phyloP scores from a whole-genome alignment of 768 basidiomycete genomes.

The Lactarius akahatsu region DNA sequence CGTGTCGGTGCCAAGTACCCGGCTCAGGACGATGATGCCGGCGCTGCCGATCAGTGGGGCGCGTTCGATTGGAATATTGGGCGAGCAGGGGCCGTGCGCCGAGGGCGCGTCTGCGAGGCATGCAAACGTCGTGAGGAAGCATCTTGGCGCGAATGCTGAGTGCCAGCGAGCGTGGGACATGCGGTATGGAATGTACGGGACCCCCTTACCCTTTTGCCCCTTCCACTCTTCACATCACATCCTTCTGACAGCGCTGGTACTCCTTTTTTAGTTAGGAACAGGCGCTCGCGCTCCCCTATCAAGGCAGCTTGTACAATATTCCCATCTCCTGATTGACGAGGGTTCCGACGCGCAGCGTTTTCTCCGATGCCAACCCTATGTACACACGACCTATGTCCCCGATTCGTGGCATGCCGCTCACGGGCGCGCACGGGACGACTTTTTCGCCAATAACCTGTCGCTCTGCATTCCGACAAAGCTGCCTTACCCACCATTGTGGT shows the following conservation, averaged over 20 bases:
- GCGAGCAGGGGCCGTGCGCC: slow-evolving; percentile 14
- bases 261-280: slow-evolving; percentile 18
- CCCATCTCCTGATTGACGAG: slow-evolving; percentile 8
- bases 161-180: slow-evolving; percentile 8
- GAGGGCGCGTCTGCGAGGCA: slow-evolving; percentile 29
- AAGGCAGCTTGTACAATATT: slow-evolving; percentile 23
- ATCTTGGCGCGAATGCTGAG: slow-evolving; percentile 27
- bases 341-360: slow-evolving; percentile 7
- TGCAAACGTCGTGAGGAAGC: slow-evolving; percentile 28
- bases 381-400: slow-evolving; percentile 22
- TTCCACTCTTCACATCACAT: slow-evolving; percentile 19
- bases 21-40: slow-evolving; percentile 13
- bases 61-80: slow-evolving; percentile 30
- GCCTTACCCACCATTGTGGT: background rate
- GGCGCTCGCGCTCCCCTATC: slow-evolving; percentile 22
- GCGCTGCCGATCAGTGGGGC: slow-evolving; percentile 24
- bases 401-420: slow-evolving; percentile 1
- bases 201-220: background rate
- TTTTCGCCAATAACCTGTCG: slow-evolving; percentile 1
- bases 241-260: slow-evolving; percentile 21
- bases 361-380: slow-evolving; percentile 20
- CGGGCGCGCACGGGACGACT: slow-evolving; percentile 2
- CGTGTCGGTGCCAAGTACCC: slow-evolving; percentile 29
- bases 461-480: slow-evolving; percentile 5
- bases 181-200: slow-evolving; percentile 25